These are phyloP conservation scores for Tylopilus plumbeoviolaceoides DNA, from an alignment of 768 basidiomycete genomes.

Conservation along the genomic window DNA sequence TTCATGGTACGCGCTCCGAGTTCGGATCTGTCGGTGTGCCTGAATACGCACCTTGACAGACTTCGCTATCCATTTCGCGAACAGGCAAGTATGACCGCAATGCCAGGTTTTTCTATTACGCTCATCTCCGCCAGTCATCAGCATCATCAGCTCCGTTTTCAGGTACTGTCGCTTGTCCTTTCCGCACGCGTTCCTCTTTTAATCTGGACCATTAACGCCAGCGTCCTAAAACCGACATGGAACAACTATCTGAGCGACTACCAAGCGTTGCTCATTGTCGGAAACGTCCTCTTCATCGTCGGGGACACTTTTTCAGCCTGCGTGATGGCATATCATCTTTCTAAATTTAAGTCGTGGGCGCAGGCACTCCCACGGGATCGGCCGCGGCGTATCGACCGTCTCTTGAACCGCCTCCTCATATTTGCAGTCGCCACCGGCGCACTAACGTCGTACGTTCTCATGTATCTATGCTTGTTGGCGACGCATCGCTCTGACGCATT, in stretches of 20 bases:
- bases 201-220: neutral
- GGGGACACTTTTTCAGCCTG: slow-evolving; percentile 22
- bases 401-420: slow-evolving; percentile 21
- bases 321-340: slow-evolving; percentile 23
- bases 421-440: slow-evolving; percentile 27
- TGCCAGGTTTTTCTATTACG: neutral
- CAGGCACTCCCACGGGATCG: neutral
- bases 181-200: neutral
- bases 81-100: slow-evolving; percentile 10
- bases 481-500: neutral
- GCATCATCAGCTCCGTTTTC: slow-evolving; percentile 8
- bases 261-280: slow-evolving; percentile 12
- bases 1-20: slow-evolving; percentile 16
- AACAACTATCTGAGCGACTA: neutral
- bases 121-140: slow-evolving; percentile 10
- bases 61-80: slow-evolving; percentile 16
- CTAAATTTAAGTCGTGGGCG: slow-evolving; percentile 10
- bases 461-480: too few relatives aligned
- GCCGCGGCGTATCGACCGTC: slow-evolving; percentile 15
- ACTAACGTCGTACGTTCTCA: slow-evolving; percentile 19
- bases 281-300: slow-evolving; percentile 23
- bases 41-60: slow-evolving; percentile 7
- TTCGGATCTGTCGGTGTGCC: neutral
- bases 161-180: slow-evolving; percentile 10
- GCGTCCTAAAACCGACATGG: slow-evolving; percentile 14